Evolutionary conservation across 257 asterid species (phyloP).

Genomic region (Gardenia jasminoides): DNA sequence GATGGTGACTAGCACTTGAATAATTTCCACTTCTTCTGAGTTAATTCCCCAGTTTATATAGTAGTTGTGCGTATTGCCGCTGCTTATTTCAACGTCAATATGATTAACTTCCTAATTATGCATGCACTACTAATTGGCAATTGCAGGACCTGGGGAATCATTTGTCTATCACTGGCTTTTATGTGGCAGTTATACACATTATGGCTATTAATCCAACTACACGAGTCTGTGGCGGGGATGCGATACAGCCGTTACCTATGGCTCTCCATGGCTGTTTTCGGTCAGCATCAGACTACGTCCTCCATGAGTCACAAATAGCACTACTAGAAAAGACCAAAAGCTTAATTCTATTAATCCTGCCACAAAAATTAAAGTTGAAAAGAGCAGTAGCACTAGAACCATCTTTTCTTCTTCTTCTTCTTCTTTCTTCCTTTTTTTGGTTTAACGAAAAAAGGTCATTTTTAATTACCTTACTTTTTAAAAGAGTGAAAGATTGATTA

Average conservation of each 20-base stretch:
- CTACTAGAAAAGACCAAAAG: too few species aligned
- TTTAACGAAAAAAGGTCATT: too few species aligned
- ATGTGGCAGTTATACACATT: constrained; percentile 80
- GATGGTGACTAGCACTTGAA: too few species aligned
- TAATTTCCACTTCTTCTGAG: not conserved
- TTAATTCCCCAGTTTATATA: not conserved
- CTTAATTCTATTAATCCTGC: too few species aligned
- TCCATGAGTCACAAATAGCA: too few species aligned
- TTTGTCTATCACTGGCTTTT: constrained; percentile 57
- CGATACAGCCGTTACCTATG: constrained; percentile 84
- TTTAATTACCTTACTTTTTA: too few species aligned
- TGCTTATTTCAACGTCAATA: not conserved
- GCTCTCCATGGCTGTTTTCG: constrained; percentile 79
- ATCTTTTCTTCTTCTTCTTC: too few species aligned
- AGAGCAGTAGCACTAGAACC: too few species aligned
- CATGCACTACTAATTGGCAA: not conserved
- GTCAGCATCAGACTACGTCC: constrained; percentile 27
- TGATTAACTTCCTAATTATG: not conserved
- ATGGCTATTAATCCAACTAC: constrained; percentile 80
- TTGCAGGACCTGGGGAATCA: constrained; percentile 74
- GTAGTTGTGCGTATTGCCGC: too few species aligned
- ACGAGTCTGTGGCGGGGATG: constrained; percentile 58
- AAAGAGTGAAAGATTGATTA: too few species aligned
- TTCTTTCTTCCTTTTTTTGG: too few species aligned
- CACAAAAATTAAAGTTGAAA: too few species aligned